Conservation (phyloP, 768 basidiomycete genomes). For the Boletus sensibilis region DNA sequence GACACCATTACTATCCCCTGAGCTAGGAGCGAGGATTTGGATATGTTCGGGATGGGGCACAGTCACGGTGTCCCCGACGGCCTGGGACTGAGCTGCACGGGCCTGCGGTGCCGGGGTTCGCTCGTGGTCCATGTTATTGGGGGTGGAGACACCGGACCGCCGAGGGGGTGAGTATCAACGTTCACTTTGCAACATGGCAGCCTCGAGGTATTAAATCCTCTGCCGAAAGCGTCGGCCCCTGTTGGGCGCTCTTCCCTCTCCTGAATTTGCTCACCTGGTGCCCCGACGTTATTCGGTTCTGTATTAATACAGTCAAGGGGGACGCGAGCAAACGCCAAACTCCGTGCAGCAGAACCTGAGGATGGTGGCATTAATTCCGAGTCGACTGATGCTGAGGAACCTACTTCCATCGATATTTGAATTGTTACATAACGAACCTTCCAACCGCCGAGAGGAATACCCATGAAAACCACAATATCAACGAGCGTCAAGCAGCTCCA, state of each 20-base stretch:
- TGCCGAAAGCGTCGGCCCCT: not conserved
- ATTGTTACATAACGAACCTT: not conserved
- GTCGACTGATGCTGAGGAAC: not conserved
- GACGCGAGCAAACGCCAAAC: not conserved
- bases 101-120: not conserved
- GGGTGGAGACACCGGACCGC: not conserved
- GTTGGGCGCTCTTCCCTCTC: not conserved
- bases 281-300: conserved; percentile 1
- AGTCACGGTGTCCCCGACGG: not conserved
- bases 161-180: not conserved
- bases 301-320: not conserved
- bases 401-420: no score
- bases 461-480: not conserved
- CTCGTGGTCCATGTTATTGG: conserved; percentile 17
- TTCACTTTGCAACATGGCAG: not conserved
- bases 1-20: not conserved
- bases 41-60: conserved; percentile 2
- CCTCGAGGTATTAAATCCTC: conserved; percentile 2
- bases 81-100: not conserved
- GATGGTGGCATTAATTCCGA: not conserved
- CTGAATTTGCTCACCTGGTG: not conserved
- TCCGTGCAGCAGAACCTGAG: not conserved
- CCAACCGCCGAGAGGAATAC: not conserved
- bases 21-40: not conserved
- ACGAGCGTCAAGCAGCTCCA: not conserved